Conservation (phyloP, 2,329 filamentous ascomycete species). For the Fusarium udum region DNA sequence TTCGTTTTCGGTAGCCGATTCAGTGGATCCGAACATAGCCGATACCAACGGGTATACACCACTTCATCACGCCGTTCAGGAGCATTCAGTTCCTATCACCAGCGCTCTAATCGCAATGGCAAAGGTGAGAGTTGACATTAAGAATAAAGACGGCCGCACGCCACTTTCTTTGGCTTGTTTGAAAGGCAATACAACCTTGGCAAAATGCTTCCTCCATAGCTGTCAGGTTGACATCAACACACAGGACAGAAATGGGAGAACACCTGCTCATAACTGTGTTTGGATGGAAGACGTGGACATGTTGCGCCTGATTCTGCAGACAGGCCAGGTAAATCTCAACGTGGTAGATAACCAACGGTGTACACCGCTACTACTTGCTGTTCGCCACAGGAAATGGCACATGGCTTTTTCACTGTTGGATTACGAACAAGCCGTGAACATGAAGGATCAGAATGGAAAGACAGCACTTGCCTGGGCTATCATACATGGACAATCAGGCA, state of each 20-base stretch:
- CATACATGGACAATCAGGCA: rapidly evolving
- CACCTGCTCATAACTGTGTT: not conserved
- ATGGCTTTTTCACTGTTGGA: not conserved
- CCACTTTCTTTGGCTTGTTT: not conserved
- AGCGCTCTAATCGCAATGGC: not conserved
- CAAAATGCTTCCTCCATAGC: not conserved
- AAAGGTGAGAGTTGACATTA: not conserved
- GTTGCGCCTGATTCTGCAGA: not conserved
- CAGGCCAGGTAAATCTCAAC: not conserved
- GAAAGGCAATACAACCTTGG: not conserved
- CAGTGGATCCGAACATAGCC: not conserved
- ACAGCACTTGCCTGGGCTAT: rapidly evolving
- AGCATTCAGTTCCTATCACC: not conserved
- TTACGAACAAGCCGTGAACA: not conserved
- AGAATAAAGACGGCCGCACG: not conserved
- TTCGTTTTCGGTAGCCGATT: not conserved
- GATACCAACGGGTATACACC: not conserved
- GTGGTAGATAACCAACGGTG: not conserved
- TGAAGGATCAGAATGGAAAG: not conserved
- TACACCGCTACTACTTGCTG: not conserved
- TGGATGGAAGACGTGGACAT: not conserved
- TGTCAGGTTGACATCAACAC: rapidly evolving
- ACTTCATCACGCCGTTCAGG: not conserved
- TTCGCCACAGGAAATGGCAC: not conserved
- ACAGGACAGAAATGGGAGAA: not conserved